Evolutionary conservation across 2,329 filamentous ascomycete genomes (phyloP).

Genomic region (Remersonia thermophila): DNA sequence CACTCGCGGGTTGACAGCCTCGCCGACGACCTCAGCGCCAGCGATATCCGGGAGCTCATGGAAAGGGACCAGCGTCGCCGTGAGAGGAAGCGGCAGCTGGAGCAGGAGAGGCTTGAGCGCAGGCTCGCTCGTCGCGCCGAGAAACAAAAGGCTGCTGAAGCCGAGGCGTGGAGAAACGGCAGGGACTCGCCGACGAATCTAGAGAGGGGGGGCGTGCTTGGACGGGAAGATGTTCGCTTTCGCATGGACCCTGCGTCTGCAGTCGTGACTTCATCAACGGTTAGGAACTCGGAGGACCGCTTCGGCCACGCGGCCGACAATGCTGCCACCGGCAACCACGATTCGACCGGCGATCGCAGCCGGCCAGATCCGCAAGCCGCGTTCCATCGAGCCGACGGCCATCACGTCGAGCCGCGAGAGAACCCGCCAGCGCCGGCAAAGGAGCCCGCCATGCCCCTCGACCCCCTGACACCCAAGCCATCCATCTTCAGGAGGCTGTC

Average conservation of each 20-base stretch:
- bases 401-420: conserved; percentile 23
- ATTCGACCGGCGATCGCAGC: conserved; percentile 6
- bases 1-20: conserved; percentile 56
- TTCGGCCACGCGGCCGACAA: conserved; percentile 11
- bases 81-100: conserved; percentile 58
- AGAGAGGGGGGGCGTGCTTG: conserved; percentile 48
- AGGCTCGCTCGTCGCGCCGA: conserved; percentile 56
- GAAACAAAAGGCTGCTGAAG: conserved; percentile 35
- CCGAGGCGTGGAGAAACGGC: conserved; percentile 42
- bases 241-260: conserved; percentile 44
- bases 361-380: conserved; percentile 25
- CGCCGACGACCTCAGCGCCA: conserved; percentile 74
- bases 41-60: conserved; percentile 75
- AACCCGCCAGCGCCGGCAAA: background rate
- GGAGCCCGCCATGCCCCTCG: too few species aligned
- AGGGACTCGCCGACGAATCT: conserved; percentile 43
- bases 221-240: conserved; percentile 44
- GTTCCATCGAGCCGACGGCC: conserved; percentile 39
- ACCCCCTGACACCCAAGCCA: conserved; percentile 11
- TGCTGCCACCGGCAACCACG: conserved; percentile 8
- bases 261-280: conserved; percentile 43
- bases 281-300: conserved; percentile 30
- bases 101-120: conserved; percentile 54
- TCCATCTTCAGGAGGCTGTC: conserved; percentile 33
- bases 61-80: conserved; percentile 74